Conservation (phyloP, 2,329 filamentous ascomycete genomes). For the Fusarium sp. region DNA sequence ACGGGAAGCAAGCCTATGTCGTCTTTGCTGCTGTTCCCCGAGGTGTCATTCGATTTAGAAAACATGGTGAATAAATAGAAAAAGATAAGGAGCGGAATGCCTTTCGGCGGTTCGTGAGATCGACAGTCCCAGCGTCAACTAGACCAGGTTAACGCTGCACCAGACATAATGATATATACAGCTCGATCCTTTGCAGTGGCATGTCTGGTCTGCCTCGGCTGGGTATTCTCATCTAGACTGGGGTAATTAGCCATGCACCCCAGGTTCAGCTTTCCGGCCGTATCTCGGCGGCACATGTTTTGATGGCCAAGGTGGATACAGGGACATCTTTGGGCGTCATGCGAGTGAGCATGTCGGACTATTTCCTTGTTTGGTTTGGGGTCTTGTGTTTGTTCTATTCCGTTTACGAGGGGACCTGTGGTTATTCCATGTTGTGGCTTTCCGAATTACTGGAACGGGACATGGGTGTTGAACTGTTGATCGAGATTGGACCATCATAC, state of each 20-base stretch:
- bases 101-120: conserved; percentile 28
- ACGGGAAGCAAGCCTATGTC: conserved; percentile 34
- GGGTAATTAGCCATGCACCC: conserved; percentile 35
- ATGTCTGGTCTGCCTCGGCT: conserved; percentile 9
- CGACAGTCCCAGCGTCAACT: conserved; percentile 17
- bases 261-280: conserved; percentile 34
- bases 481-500: background rate
- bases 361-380: conserved; percentile 13
- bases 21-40: conserved; percentile 35
- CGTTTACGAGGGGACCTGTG: background rate
- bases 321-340: background rate
- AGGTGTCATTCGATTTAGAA: conserved; percentile 23
- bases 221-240: conserved; percentile 7
- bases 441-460: background rate
- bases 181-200: background rate
- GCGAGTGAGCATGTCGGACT: conserved; percentile 19
- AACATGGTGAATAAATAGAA: conserved; percentile 24
- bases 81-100: conserved; percentile 33
- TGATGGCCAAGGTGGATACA: conserved; percentile 30
- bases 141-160: conserved; percentile 20
- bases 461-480: background rate
- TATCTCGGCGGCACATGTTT: conserved; percentile 33
- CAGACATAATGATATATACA: conserved; percentile 9
- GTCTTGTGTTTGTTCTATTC: background rate
- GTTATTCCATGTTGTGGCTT: background rate